phyloP scores from a whole-genome alignment of 2,329 filamentous ascomycete genomes.

The Mycocentrospora acerina region DNA sequence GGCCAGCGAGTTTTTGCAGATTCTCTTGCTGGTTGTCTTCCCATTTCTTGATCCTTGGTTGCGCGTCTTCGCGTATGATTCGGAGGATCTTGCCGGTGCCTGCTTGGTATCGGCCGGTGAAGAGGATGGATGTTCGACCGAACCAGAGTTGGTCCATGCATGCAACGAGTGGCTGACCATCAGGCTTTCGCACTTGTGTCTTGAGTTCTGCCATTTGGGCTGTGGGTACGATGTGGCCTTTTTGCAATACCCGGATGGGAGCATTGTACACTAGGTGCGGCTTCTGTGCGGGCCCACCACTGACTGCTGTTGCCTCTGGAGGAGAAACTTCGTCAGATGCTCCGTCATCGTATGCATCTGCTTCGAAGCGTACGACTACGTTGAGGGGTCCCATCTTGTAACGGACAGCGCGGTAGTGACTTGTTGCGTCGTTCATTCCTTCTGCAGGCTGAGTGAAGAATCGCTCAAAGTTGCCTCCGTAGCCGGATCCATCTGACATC shows the following conservation, averaged over 20 bases:
- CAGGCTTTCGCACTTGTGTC: conserved; percentile 17
- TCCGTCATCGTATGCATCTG: conserved; percentile 29
- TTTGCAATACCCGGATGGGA: conserved; percentile 24
- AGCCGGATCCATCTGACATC: conserved; percentile 10
- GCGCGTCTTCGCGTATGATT: conserved; percentile 19
- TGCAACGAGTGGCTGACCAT: conserved; percentile 3
- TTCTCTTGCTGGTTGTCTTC: conserved; percentile 22
- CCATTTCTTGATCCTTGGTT: conserved; percentile 19
- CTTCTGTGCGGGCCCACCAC: conserved; percentile 8
- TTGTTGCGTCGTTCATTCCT: conserved; percentile 29
- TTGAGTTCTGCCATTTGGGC: conserved; percentile 30
- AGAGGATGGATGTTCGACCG: conserved; percentile 27
- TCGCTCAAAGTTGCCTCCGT: conserved; percentile 30
- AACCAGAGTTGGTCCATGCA: conserved; percentile 37
- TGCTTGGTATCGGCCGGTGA: conserved; percentile 21
- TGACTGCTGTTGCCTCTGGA: conserved; percentile 11
- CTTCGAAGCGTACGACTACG: conserved; percentile 31
- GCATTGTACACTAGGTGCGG: conserved; percentile 17
- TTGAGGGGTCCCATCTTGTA: conserved; percentile 29
- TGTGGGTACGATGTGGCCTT: conserved; percentile 24
- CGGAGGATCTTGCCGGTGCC: conserved; percentile 12
- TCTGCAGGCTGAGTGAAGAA: conserved; percentile 20
- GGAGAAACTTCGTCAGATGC: conserved; percentile 11
- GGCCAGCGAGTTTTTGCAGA: conserved; percentile 23
- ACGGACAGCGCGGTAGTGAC: conserved; percentile 32